Percentiles rank a stretch among this genome's conserved stretches.
Evolutionary conservation across 2,329 filamentous ascomycete species (phyloP).

Genomic region (Epichloe sp.): DNA sequence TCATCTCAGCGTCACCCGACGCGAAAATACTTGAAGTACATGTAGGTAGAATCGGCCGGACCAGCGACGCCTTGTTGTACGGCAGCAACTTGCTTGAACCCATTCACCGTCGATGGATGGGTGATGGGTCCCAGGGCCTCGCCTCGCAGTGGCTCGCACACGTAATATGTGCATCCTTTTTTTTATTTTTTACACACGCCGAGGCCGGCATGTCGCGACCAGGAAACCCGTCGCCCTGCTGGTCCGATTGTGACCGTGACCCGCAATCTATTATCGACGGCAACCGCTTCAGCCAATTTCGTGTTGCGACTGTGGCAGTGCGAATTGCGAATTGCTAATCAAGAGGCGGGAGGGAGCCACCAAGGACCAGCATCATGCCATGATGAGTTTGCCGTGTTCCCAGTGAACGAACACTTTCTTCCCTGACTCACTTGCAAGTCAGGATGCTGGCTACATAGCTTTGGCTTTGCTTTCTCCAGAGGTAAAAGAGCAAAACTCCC

Average conservation of each 20-base stretch:
- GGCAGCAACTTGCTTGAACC: not conserved
- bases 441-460: too few species aligned
- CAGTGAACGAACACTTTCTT: too few species aligned
- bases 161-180: too few species aligned
- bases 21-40: not conserved
- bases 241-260: not conserved
- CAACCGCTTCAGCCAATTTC: not conserved
- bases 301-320: not conserved
- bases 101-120: not conserved
- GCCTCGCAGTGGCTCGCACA: too few species aligned
- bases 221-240: not conserved
- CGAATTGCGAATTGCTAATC: too few species aligned
- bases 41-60: not conserved
- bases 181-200: not conserved
- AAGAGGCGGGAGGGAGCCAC: not conserved
- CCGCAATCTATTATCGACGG: not conserved
- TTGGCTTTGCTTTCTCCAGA: too few species aligned
- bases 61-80: not conserved
- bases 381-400: too few species aligned
- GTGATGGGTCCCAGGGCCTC: too few species aligned
- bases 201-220: not conserved
- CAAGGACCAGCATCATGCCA: too few species aligned
- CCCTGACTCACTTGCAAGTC: too few species aligned
- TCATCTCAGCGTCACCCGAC: too few species aligned
- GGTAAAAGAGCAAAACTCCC: too few species aligned